These are phyloP conservation scores for Saccharomyces hybrid DNA, from an alignment of 1,139 yeast genomes.

Conservation along the genomic window DNA sequence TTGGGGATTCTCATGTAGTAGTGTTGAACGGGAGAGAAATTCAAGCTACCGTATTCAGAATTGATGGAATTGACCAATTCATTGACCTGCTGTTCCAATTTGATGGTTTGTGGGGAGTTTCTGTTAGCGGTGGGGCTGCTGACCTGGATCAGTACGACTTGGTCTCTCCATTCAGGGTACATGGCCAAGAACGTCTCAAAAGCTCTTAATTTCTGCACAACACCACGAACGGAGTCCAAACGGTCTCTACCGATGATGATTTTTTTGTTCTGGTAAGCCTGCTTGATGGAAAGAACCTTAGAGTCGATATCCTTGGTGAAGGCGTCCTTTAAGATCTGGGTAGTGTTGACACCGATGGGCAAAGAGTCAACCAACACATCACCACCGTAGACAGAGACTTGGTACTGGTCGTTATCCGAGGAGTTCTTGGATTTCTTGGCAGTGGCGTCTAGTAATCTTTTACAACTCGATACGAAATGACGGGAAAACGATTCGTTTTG, in stretches of 20 bases:
- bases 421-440: constrained; percentile 34
- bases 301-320: constrained; percentile 39
- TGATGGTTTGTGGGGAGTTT: constrained; percentile 25
- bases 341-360: constrained; percentile 82
- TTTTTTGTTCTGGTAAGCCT: constrained; percentile 65
- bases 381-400: constrained; percentile 67
- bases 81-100: constrained; percentile 68
- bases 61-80: constrained; percentile 76
- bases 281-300: constrained; percentile 47
- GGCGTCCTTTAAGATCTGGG: constrained; percentile 52
- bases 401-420: constrained; percentile 26
- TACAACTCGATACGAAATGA: constrained; percentile 84
- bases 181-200: constrained; percentile 74
- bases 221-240: constrained; percentile 73
- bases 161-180: constrained; percentile 87
- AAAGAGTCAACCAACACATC: constrained; percentile 63
- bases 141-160: constrained; percentile 85
- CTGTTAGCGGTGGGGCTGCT: constrained; percentile 52
- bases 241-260: constrained; percentile 80
- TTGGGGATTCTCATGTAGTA: constrained; percentile 83
- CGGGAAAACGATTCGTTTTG: constrained; percentile 81
- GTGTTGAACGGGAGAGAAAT: constrained; percentile 80
- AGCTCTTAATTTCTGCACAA: constrained; percentile 72
- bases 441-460: constrained; percentile 67
- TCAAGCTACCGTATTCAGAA: constrained; percentile 71